These are phyloP conservation scores for Chaetoceros muelleri DNA, from an alignment of 108 stramenopile genomes.

Conservation along the genomic window DNA sequence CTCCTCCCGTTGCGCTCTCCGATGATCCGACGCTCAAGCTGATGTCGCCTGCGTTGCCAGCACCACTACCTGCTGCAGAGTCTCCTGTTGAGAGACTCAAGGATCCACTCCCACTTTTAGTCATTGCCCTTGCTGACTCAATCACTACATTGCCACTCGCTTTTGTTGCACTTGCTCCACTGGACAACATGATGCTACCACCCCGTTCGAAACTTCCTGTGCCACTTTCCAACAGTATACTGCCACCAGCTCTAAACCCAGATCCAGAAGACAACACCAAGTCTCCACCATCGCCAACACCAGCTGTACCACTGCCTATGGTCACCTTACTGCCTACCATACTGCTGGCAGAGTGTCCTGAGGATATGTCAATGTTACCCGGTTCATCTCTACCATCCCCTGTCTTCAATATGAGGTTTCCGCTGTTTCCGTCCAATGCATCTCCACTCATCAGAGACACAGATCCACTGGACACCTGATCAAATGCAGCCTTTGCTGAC, in stretches of 20 bases:
- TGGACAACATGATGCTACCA: background rate
- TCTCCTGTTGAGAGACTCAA: background rate
- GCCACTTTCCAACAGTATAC: background rate
- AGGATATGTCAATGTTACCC: slow-evolving; percentile 7
- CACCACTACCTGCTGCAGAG: background rate
- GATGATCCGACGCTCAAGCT: too few species aligned
- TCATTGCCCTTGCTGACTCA: background rate
- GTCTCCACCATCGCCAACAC: background rate
- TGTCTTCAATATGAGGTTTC: slow-evolving; percentile 9
- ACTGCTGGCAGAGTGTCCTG: background rate
- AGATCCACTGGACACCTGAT: slow-evolving; percentile 8
- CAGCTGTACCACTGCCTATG: background rate
- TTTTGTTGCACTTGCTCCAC: background rate
- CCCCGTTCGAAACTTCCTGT: background rate
- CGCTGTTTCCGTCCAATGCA: slow-evolving; percentile 5
- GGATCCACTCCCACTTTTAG: background rate
- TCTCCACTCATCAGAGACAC: slow-evolving; percentile 7
- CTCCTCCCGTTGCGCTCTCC: too few species aligned
- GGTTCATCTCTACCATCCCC: slow-evolving; percentile 6
- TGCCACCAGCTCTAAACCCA: background rate
- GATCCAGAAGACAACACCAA: background rate
- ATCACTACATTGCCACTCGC: background rate
- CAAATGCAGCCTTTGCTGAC: background rate
- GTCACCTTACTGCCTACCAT: background rate
- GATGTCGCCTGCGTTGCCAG: background rate